phyloP scores from a whole-genome alignment of 139 green algal genomes.

The Coelastrella sp. region DNA sequence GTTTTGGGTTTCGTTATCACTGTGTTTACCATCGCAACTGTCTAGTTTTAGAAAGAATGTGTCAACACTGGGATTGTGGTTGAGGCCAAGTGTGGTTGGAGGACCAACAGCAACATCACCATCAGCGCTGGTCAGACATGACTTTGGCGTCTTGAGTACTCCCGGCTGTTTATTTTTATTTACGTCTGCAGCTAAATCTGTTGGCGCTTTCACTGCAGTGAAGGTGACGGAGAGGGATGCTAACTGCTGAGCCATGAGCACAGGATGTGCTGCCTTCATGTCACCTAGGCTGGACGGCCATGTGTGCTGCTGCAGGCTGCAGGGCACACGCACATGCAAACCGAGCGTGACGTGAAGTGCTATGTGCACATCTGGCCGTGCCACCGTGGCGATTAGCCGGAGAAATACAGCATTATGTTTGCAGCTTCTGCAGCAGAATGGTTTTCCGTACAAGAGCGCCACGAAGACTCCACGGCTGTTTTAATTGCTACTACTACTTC shows the following conservation, averaged over 20 bases:
- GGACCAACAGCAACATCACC: neutral
- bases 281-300: too few species aligned
- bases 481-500: too few species aligned
- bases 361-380: too few species aligned
- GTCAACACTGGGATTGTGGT: neutral
- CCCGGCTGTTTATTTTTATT: neutral
- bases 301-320: too few species aligned
- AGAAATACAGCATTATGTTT: too few species aligned
- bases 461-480: too few species aligned
- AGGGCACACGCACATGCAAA: too few species aligned
- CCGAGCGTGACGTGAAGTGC: too few species aligned
- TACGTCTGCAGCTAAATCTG: neutral
- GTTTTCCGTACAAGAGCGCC: too few species aligned
- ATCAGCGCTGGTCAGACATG: neutral
- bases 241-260: neutral
- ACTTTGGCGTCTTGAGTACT: neutral
- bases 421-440: too few species aligned
- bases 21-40: neutral
- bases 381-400: too few species aligned
- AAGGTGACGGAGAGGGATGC: neutral
- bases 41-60: neutral
- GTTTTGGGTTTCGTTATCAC: neutral
- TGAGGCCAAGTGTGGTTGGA: neutral
- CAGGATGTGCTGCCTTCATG: too few species aligned
- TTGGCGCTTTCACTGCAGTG: neutral